Evolutionary conservation across 176 grass and related monocot species (phyloP).

Genomic region (Oryza glumipatula): DNA sequence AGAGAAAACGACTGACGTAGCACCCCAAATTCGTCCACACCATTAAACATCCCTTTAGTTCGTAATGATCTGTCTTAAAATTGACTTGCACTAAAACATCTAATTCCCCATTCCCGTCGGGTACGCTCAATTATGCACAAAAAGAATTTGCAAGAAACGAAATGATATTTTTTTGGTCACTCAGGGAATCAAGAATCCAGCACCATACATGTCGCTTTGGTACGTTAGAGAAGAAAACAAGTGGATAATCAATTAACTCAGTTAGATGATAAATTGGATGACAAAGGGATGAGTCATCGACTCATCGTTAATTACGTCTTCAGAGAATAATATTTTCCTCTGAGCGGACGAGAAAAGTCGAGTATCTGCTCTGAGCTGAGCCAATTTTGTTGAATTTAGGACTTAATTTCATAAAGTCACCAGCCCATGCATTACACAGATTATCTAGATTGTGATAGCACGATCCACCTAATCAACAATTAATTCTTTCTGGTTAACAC

Average conservation of each 20-base stretch:
- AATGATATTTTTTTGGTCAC: not conserved
- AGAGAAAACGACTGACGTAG: slow-evolving; percentile 25
- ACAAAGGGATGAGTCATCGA: not conserved
- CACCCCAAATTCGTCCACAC: not conserved
- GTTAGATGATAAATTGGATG: not conserved
- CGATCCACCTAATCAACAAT: too few species aligned
- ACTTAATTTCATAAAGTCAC: too few species aligned
- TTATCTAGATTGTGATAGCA: too few species aligned
- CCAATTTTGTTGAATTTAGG: not conserved
- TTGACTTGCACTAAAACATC: slow-evolving; percentile 1
- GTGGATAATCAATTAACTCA: not conserved
- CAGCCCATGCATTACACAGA: too few species aligned
- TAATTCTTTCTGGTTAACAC: too few species aligned
- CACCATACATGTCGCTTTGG: not conserved
- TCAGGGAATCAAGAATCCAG: slow-evolving; percentile 21
- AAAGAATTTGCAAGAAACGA: not conserved
- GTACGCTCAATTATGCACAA: slow-evolving; percentile 10
- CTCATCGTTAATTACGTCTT: not conserved
- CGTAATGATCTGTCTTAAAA: slow-evolving; percentile 18
- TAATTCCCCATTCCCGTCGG: slow-evolving; percentile 5
- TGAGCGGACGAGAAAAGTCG: not conserved
- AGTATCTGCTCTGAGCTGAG: not conserved
- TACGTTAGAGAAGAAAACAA: not conserved
- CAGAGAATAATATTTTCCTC: not conserved
- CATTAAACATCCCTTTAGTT: not conserved